phyloP scores from a whole-genome alignment of 805 yeast species.

The Monosporozyma aquatica region DNA sequence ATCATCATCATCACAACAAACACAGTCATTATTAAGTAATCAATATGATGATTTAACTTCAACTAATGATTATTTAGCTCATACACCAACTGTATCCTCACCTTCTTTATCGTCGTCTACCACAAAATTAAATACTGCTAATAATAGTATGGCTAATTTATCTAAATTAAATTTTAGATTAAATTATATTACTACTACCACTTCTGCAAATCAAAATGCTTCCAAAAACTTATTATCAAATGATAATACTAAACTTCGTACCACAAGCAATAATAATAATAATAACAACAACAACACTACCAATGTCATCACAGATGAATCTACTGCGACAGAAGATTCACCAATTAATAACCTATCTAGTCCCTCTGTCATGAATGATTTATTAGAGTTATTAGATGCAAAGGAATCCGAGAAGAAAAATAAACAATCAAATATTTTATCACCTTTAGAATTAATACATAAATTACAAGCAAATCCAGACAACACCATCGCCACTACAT shows the following conservation, averaged over 20 bases:
- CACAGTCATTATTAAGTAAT: neutral
- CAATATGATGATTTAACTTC: no score
- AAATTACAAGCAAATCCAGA: neutral
- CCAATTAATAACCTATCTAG: conserved; percentile 4
- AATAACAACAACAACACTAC: no score
- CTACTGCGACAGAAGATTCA: conserved; percentile 1
- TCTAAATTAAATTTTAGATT: conserved; percentile 5
- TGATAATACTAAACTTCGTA: neutral
- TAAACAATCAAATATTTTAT: neutral
- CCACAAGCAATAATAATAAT: neutral
- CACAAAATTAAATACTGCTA: conserved; percentile 11
- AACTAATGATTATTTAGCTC: neutral
- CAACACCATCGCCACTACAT: no score
- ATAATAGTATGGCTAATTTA: conserved; percentile 8
- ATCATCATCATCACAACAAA: no score
- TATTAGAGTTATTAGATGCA: conserved; percentile 21
- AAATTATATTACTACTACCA: neutral
- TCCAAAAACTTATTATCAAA: no score
- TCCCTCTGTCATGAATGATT: conserved; percentile 23
- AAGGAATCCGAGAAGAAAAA: conserved; percentile 8
- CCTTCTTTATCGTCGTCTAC: conserved; percentile 10
- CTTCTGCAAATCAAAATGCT: neutral
- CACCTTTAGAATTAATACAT: conserved; percentile 2
- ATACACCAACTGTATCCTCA: neutral
- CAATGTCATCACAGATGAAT: conserved; percentile 1